Evolutionary conservation across 2,329 filamentous ascomycete genomes (phyloP), one percentile per base, ranked within the genome.

Genomic region (Alternaria sp.): DNA sequence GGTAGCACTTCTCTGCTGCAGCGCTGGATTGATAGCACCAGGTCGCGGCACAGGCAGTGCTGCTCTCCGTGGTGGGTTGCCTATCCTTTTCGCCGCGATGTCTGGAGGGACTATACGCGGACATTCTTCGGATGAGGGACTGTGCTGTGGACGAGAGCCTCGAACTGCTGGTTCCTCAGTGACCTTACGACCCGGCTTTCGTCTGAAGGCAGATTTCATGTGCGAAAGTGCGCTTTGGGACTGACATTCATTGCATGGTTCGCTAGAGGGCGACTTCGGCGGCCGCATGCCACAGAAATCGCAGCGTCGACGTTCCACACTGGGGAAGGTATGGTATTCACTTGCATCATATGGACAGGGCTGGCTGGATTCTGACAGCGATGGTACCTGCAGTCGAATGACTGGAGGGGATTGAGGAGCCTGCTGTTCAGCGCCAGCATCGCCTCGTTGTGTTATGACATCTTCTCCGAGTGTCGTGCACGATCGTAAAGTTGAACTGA

Each of bases 311-410:
- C 62, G 59, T 45, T 75, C 71, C n/a, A 73, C 63, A 12, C 52
- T 66, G 7, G 67, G 57, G 47, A 72, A 73, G 0, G 68, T 73
- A 47, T 69, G 62, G 36, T 72, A 70, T 4, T 25, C 40, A 9
- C 62, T 58, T 1, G 68, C 46, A 50, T 75, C 66, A 61, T 73
- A 70, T 0, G 69, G 67, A 56, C 68, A 73, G 9, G 51, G 49
- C 0, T 59, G 13, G 9, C 70, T 58, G 10, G 52, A 8, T 6
- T 65, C 62, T 0, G 55, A 52, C 6, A 69, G 26, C 15, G 47
- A 59, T 10, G 66, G 63, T n/a, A 63, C 64, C 3, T 55, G 56
- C 7, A 66, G 9, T 13, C n/a, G 52, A n/a, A 63, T 53, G 10
- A 57, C 17, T 30, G 28, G 43, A 7, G 25, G 7, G 12, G 58